Conservation (phyloP, 108 stramenopile species). For the Nitzschia palea region DNA sequence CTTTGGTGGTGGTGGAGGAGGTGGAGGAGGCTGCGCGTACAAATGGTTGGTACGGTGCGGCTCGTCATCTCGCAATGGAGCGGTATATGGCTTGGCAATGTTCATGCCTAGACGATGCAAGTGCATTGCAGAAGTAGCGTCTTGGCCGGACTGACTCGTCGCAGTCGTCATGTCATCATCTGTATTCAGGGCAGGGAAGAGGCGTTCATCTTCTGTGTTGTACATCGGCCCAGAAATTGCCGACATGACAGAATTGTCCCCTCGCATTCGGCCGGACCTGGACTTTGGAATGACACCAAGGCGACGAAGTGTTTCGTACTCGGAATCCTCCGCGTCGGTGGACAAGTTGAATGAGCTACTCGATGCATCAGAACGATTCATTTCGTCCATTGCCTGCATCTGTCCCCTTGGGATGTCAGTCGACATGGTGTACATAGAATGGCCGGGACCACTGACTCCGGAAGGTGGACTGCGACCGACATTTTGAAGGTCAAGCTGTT, state of each 20-base stretch:
- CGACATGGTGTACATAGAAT: slow-evolving; percentile 27
- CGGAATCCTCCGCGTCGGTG: slow-evolving; percentile 76
- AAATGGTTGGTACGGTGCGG: slow-evolving; percentile 16
- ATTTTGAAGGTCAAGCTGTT: slow-evolving; percentile 8
- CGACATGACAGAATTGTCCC: slow-evolving; percentile 21
- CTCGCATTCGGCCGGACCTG: background rate
- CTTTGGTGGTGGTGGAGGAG: slow-evolving; percentile 20
- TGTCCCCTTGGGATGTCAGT: slow-evolving; percentile 25
- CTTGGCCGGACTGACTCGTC: slow-evolving; percentile 32
- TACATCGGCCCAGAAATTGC: slow-evolving; percentile 24
- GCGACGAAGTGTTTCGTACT: slow-evolving; percentile 59
- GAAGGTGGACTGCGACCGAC: background rate
- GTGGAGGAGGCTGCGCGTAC: background rate
- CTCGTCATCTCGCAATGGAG: too few relatives aligned
- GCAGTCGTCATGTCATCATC: slow-evolving; percentile 48
- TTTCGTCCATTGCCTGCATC: slow-evolving; percentile 15
- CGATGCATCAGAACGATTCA: slow-evolving; percentile 32
- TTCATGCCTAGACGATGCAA: background rate
- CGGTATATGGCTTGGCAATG: too few relatives aligned
- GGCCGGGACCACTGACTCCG: background rate
- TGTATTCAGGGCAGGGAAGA: slow-evolving; percentile 59
- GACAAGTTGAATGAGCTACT: slow-evolving; percentile 56
- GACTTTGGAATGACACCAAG: slow-evolving; percentile 20
- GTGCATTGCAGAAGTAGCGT: background rate
- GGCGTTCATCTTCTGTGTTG: slow-evolving; percentile 44